phyloP scores from a whole-genome alignment of 371 early-diverging fungal species.

The Nematocida displodere region DNA sequence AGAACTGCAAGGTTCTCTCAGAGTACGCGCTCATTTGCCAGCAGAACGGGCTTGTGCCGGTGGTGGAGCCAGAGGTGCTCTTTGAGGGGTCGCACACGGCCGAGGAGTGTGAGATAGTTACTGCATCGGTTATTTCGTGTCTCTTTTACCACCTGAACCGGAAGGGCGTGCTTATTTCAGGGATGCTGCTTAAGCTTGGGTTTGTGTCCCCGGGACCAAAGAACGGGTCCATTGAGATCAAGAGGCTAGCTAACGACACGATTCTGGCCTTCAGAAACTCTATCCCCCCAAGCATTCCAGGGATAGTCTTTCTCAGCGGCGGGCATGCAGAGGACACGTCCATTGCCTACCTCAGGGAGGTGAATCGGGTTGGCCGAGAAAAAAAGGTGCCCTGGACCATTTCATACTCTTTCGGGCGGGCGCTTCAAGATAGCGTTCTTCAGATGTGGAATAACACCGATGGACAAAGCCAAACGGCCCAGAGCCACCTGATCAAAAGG shows the following conservation, averaged over 20 bases:
- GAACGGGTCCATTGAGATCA: conserved; percentile 64
- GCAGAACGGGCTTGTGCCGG: conserved; percentile 68
- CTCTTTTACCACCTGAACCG: conserved; percentile 67
- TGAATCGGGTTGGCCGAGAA: conserved; percentile 61
- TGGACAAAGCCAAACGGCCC: conserved; percentile 67
- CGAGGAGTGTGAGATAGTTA: conserved; percentile 65
- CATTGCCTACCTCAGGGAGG: conserved; percentile 67
- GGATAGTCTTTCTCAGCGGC: conserved; percentile 70
- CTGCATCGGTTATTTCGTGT: conserved; percentile 66
- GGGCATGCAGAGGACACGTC: conserved; percentile 69
- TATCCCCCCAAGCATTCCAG: conserved; percentile 69
- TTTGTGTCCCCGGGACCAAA: conserved; percentile 68
- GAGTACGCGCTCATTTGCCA: conserved; percentile 70
- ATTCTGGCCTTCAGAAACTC: conserved; percentile 67
- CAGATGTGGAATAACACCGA: conserved; percentile 68
- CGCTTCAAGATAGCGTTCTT: conserved; percentile 68
- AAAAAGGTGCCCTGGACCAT: conserved; percentile 67
- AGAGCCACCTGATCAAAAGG: conserved; percentile 58
- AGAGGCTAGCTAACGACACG: conserved; percentile 67
- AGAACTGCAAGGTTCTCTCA: conserved; percentile 69
- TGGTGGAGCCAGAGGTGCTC: conserved; percentile 71
- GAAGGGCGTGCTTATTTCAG: conserved; percentile 68
- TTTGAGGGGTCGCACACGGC: conserved; percentile 69
- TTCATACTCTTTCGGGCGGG: conserved; percentile 70
- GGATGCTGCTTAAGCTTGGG: conserved; percentile 69